Evolutionary conservation across 495 filamentous ascomycete species (phyloP).

Genomic region (Penicillium daleae): DNA sequence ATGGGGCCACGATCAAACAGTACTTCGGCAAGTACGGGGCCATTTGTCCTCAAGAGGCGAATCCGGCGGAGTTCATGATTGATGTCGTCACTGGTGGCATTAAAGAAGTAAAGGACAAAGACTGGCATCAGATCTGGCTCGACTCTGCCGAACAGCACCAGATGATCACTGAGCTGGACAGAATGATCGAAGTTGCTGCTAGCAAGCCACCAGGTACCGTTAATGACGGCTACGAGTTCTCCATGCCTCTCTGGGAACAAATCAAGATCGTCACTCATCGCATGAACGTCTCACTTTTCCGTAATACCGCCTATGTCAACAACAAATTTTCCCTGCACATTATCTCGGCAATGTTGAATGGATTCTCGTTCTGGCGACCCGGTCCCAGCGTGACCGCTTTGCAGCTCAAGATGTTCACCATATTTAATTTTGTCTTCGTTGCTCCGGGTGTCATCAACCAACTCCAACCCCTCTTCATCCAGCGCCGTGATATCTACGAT

Average conservation of each 20-base stretch:
- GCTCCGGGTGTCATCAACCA: constrained; percentile 54
- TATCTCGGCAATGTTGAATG: constrained; percentile 39
- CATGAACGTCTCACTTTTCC: constrained; percentile 61
- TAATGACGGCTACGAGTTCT: constrained; percentile 55
- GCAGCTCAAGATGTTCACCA: constrained; percentile 40
- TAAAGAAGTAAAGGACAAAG: constrained; percentile 36
- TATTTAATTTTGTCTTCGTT: constrained; percentile 56
- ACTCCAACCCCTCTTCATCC: constrained; percentile 56
- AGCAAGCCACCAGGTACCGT: constrained; percentile 34
- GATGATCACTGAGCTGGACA: constrained; percentile 57
- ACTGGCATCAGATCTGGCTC: constrained; percentile 69
- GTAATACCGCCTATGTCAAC: constrained; percentile 65
- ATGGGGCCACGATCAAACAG: constrained; percentile 54
- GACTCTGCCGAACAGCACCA: constrained; percentile 53
- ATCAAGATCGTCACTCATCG: constrained; percentile 58
- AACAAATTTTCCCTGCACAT: constrained; percentile 57
- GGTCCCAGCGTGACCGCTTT: constrained; percentile 31
- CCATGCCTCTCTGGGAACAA: constrained; percentile 59
- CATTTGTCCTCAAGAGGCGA: constrained; percentile 71
- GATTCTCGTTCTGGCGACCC: constrained; percentile 46
- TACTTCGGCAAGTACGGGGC: constrained; percentile 81
- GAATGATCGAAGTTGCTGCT: constrained; percentile 49
- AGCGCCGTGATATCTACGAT: constrained; percentile 56
- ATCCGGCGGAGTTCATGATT: constrained; percentile 91
- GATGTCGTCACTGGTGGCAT: constrained; percentile 65